Percentiles rank a stretch among this genome's conserved stretches.
Conservation (phyloP, 2,329 filamentous ascomycete species). For the Cryphonectria carpinicola region DNA sequence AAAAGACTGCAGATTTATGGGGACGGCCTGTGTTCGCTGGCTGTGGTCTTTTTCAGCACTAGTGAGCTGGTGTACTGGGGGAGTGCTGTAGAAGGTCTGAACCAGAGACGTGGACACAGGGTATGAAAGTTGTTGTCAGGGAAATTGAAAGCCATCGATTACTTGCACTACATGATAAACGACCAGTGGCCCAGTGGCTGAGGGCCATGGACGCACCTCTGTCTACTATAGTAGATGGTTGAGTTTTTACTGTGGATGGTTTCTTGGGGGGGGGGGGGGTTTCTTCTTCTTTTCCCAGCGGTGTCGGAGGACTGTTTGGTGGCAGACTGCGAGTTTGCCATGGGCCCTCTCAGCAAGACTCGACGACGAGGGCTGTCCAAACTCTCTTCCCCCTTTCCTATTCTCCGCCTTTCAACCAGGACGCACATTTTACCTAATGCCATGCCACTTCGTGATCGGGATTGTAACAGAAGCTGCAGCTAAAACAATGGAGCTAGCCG, state of each 20-base stretch:
- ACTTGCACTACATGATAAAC: not conserved
- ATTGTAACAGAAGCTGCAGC: not conserved
- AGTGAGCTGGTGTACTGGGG: not conserved
- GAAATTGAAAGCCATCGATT: not conserved
- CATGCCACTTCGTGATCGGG: not conserved
- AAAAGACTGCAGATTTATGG: not conserved
- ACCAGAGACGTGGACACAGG: not conserved
- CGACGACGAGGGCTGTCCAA: not conserved
- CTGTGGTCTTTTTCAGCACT: not conserved
- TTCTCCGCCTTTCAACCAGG: not conserved
- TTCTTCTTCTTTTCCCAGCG: not conserved
- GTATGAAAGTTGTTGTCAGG: not conserved
- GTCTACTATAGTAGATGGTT: not conserved
- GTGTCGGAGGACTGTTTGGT: not conserved
- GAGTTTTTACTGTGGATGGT: not conserved
- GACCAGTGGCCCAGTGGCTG: not conserved
- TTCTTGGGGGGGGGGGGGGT: too few species aligned
- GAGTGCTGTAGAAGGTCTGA: not conserved
- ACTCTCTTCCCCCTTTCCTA: not conserved
- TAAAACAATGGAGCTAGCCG: not conserved
- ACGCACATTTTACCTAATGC: slow-evolving; percentile 7
- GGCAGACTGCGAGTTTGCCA: not conserved
- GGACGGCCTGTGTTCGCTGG: not conserved
- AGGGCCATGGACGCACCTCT: not conserved
- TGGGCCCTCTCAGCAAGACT: not conserved